A percentile compares a stretch with the other conserved stretches of the same genome.
phyloP scores from a whole-genome alignment of 768 basidiomycete genomes.

The Ramaria rubella region DNA sequence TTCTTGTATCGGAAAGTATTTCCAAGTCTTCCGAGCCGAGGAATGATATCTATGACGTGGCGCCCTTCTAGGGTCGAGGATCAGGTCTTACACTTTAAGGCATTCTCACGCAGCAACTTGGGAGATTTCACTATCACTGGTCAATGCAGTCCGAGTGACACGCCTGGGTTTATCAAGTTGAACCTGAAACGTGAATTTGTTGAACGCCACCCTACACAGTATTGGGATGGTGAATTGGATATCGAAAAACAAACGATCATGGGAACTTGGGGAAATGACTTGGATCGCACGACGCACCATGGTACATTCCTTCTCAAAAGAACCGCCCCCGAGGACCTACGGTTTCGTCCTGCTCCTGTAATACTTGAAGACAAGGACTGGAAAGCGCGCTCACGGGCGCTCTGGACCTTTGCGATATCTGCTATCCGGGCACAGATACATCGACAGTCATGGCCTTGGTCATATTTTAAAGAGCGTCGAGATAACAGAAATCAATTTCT shows the following conservation, averaged over 20 bases:
- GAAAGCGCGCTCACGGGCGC: constrained; percentile 20
- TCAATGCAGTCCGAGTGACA: constrained; percentile 11
- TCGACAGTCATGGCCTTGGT: constrained; percentile 25
- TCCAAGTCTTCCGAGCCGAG: not conserved
- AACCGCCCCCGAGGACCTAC: constrained; percentile 20
- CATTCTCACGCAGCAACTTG: constrained; percentile 4
- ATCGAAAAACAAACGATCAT: constrained; percentile 18
- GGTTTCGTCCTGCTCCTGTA: constrained; percentile 23
- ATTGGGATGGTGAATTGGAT: constrained; percentile 16
- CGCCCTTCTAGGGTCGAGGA: constrained; percentile 8
- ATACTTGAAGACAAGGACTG: constrained; percentile 21
- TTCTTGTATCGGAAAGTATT: constrained; percentile 9
- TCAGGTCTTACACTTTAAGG: constrained; percentile 13
- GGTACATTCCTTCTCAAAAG: constrained; percentile 23
- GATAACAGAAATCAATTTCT: not conserved
- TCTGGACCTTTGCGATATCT: constrained; percentile 29
- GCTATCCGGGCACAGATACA: constrained; percentile 20
- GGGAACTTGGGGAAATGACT: constrained; percentile 22
- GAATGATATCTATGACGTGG: constrained; percentile 13
- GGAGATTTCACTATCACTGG: constrained; percentile 18
- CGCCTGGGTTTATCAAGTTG: constrained; percentile 16
- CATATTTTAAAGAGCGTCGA: constrained; percentile 20
- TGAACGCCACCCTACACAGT: constrained; percentile 19
- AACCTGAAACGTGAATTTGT: constrained; percentile 14
- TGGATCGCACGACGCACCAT: not conserved